Conservation (phyloP, 108 stramenopile species). For the Skeletonema marinoi region DNA sequence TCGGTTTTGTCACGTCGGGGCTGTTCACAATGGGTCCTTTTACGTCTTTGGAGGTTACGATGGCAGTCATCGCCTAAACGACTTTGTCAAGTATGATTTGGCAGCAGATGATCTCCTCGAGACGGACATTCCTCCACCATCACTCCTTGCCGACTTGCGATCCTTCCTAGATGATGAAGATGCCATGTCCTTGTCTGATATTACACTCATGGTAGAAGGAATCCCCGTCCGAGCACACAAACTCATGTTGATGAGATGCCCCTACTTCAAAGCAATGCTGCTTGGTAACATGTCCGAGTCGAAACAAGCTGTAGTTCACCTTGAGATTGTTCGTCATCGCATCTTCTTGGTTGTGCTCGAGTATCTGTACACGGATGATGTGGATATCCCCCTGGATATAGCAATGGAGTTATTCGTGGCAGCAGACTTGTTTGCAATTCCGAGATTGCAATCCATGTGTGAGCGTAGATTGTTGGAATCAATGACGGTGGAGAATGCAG, state of each 20-base stretch:
- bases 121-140: slow-evolving; percentile 75
- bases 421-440: slow-evolving; percentile 96
- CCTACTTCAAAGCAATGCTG: slow-evolving; percentile 93
- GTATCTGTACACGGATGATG: slow-evolving; percentile 95
- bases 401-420: slow-evolving; percentile 98
- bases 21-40: slow-evolving; percentile 65
- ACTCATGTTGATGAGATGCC: slow-evolving; percentile 89
- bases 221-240: slow-evolving; percentile 90
- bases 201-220: slow-evolving; percentile 93
- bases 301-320: slow-evolving; percentile 56
- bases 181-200: slow-evolving; percentile 75
- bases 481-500: slow-evolving; percentile 94
- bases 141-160: slow-evolving; percentile 83
- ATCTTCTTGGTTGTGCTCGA: slow-evolving; percentile 91
- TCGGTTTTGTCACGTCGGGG: slow-evolving; percentile 95
- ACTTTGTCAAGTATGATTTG: slow-evolving; percentile 81
- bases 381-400: slow-evolving; percentile 77
- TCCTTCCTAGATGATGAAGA: slow-evolving; percentile 84
- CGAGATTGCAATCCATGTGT: slow-evolving; percentile 94
- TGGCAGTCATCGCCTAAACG: slow-evolving; percentile 91
- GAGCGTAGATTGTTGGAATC: slow-evolving; percentile 91
- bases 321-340: slow-evolving; percentile 67
- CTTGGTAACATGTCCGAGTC: slow-evolving; percentile 91
- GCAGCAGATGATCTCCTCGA: slow-evolving; percentile 39
- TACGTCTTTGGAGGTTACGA: slow-evolving; percentile 97